Percentiles rank a stretch among this genome's conserved stretches.
Conservation (phyloP, 176 grass and related monocot species). For the Zoysia pacifica region DNA sequence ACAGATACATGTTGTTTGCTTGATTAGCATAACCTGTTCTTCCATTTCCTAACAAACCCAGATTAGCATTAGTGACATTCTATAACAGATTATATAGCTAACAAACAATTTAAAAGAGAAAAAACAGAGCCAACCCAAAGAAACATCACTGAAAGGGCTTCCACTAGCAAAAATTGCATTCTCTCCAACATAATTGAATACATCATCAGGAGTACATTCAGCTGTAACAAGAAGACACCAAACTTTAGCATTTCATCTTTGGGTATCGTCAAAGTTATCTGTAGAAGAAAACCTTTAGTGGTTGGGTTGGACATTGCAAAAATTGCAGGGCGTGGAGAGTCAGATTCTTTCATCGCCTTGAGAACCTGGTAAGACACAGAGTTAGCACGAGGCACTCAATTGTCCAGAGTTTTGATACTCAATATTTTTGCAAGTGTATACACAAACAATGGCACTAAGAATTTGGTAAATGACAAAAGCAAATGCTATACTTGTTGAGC, state of each 20-base stretch:
- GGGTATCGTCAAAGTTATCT: slow-evolving; percentile 2
- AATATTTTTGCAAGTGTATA: not conserved
- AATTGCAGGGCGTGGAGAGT: slow-evolving; percentile 81
- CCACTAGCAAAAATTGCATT: slow-evolving; percentile 95
- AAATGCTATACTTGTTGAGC: not conserved
- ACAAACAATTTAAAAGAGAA: slow-evolving; percentile 26
- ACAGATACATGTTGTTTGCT: slow-evolving; percentile 99
- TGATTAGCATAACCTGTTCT: slow-evolving; percentile 80
- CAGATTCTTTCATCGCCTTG: slow-evolving; percentile 90
- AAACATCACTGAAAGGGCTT: slow-evolving; percentile 84
- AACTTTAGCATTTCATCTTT: slow-evolving; percentile 32
- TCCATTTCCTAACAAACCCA: slow-evolving; percentile 56
- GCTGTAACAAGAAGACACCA: slow-evolving; percentile 51
- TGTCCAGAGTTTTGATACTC: not conserved
- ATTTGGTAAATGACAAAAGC: not conserved
- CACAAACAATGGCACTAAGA: not conserved
- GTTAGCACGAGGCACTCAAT: slow-evolving; percentile 29
- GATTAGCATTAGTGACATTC: slow-evolving; percentile 19
- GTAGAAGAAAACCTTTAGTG: slow-evolving; percentile 58
- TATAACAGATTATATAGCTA: not conserved
- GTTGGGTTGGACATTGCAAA: slow-evolving; percentile 99
- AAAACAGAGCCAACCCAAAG: slow-evolving; percentile 62
- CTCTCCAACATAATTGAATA: slow-evolving; percentile 89
- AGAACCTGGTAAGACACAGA: slow-evolving; percentile 68
- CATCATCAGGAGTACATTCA: slow-evolving; percentile 92